Conservation (phyloP, 352 stramenopile genomes). For the Phytophthora idaei region DNA sequence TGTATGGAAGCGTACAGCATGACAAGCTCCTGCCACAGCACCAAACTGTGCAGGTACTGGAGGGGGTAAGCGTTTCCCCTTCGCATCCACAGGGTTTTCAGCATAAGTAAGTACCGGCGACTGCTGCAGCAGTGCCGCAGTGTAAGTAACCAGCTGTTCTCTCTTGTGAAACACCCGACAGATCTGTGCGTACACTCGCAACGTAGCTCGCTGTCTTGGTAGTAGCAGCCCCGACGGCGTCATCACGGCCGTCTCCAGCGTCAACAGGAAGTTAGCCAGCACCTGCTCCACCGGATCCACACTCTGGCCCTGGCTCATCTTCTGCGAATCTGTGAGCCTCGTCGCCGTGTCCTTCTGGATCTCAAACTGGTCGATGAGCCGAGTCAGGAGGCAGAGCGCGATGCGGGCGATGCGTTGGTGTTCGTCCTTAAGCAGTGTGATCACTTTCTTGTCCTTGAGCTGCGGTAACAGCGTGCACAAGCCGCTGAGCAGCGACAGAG, state of each 20-base stretch:
- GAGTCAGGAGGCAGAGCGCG: slow-evolving; percentile 64
- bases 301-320: slow-evolving; percentile 35
- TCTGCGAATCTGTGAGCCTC: slow-evolving; percentile 26
- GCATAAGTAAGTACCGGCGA: slow-evolving; percentile 46
- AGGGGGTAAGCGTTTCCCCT: slow-evolving; percentile 50
- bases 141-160: slow-evolving; percentile 48
- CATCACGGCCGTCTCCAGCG: slow-evolving; percentile 59
- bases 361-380: slow-evolving; percentile 71
- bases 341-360: slow-evolving; percentile 33
- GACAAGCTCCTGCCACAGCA: slow-evolving; percentile 52
- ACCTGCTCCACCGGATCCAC: slow-evolving; percentile 54
- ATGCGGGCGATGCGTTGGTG: slow-evolving; percentile 70
- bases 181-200: slow-evolving; percentile 70
- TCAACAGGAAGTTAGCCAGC: slow-evolving; percentile 49
- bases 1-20: slow-evolving; percentile 64
- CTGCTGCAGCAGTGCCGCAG: slow-evolving; percentile 54
- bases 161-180: slow-evolving; percentile 54
- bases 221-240: slow-evolving; percentile 43
- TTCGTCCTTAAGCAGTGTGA: slow-evolving; percentile 42
- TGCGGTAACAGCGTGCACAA: slow-evolving; percentile 63
- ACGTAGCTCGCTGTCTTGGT: slow-evolving; percentile 52
- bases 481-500: slow-evolving; percentile 73
- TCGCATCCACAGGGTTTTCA: slow-evolving; percentile 37
- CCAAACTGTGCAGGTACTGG: slow-evolving; percentile 51
- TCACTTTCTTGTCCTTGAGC: slow-evolving; percentile 80